Conservation (phyloP, 805 yeast species). For the Brettanomyces anomalus region DNA sequence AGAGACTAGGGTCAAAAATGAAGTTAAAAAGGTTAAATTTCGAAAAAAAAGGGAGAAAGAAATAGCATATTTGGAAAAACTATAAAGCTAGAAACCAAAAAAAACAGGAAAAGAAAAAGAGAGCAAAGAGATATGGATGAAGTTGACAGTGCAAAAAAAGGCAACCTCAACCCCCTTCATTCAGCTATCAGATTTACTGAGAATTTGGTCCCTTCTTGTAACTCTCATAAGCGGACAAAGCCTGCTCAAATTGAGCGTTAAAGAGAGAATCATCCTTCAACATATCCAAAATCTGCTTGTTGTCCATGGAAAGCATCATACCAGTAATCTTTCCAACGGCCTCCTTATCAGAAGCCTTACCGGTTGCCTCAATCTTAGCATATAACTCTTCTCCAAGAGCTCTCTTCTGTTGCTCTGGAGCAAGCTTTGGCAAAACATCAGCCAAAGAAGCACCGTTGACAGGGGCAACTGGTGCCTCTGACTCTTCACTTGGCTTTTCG, state of each 20-base stretch:
- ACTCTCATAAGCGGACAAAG: slow-evolving; percentile 87
- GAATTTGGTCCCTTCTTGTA: slow-evolving; percentile 50
- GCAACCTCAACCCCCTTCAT: not conserved
- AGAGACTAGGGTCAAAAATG: too few species aligned
- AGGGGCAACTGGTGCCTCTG: not conserved
- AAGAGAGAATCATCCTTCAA: slow-evolving; percentile 86
- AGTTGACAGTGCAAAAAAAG: too few species aligned
- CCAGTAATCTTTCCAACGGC: slow-evolving; percentile 99
- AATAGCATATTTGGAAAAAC: not conserved
- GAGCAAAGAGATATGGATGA: too few species aligned
- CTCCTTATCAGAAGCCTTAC: slow-evolving; percentile 82
- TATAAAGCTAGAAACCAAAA: not conserved
- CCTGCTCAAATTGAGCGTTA: slow-evolving; percentile 88
- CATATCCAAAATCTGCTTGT: slow-evolving; percentile 79
- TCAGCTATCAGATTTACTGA: slow-evolving; percentile 5
- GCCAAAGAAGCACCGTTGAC: slow-evolving; percentile 35
- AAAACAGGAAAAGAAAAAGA: slow-evolving; percentile 4
- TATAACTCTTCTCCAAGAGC: slow-evolving; percentile 95
- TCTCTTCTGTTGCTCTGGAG: slow-evolving; percentile 93
- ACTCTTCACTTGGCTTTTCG: slow-evolving; percentile 18
- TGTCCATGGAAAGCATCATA: slow-evolving; percentile 94
- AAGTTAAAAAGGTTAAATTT: not conserved
- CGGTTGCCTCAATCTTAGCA: slow-evolving; percentile 81
- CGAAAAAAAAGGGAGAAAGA: not conserved
- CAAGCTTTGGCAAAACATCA: slow-evolving; percentile 52